A percentile compares a stretch with the other conserved stretches of the same genome.
phyloP scores from a whole-genome alignment of 805 yeast genomes.

The Yarrowia sp. region DNA sequence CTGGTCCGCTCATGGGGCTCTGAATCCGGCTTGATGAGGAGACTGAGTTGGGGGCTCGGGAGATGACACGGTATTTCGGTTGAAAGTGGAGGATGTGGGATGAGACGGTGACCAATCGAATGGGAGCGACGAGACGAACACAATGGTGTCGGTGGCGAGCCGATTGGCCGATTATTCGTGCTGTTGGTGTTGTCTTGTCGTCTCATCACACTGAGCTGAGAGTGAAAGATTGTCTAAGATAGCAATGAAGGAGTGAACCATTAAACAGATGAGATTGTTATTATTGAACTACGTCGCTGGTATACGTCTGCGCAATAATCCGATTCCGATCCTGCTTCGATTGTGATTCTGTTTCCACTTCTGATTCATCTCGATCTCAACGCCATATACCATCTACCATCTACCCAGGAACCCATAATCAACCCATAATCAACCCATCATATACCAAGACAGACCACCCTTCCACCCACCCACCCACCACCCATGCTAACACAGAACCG shows the following conservation, averaged over 20 bases:
- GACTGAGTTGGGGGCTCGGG: background rate
- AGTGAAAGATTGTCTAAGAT: too few species aligned
- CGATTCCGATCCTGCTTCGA: too few species aligned
- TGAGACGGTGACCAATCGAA: background rate
- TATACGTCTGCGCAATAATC: too few species aligned
- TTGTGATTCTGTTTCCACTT: too few species aligned
- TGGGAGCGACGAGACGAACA: background rate
- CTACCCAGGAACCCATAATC: background rate
- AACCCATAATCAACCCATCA: background rate
- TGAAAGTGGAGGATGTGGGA: background rate
- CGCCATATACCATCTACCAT: too few species aligned
- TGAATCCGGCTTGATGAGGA: slow-evolving; percentile 19
- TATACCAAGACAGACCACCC: background rate
- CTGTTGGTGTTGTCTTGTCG: background rate
- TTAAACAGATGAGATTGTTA: too few species aligned
- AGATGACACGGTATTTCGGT: slow-evolving; percentile 3
- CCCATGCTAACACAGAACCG: slow-evolving; percentile 24
- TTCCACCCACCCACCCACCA: background rate
- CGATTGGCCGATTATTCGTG: background rate
- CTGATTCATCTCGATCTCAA: too few species aligned
- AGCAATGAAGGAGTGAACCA: too few species aligned
- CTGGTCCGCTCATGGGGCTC: background rate
- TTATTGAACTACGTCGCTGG: too few species aligned
- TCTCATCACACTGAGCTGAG: too few species aligned
- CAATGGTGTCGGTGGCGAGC: background rate